Evolutionary conservation across 768 basidiomycete species (phyloP), one percentile per base, ranked within the genome.

Genomic region (Podaxis sp.): DNA sequence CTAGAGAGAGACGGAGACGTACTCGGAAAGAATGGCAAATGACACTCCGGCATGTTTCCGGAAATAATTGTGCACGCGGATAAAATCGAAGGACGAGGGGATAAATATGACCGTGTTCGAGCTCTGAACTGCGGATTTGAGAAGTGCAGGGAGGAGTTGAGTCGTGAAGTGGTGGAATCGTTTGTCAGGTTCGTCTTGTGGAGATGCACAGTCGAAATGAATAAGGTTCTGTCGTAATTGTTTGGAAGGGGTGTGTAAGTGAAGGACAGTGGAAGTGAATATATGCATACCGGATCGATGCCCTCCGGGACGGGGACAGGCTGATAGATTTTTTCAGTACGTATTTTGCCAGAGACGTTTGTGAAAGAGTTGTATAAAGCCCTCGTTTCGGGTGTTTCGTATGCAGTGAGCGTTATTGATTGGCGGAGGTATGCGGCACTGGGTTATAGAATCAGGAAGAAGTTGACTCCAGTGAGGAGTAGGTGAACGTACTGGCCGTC

Each of bases 11-110:
- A 52, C 49, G 19, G 6, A 69, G 59, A 30, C 86, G 67, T 71
- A 97, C 93, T 99, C 97, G 2, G 95, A 97, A 54, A 99, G 85
- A 28, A 96, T 86, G 3, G 90, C 77, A 71, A 91, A 96, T 1
- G 87, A 84, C 38, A 92, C 80, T 15, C 86, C 84, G 11, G 82
- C 78, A 63, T 83, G 77, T 73, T 92, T 93, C 59, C 87, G 84
- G 77, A 98, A 87, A 75, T 93, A 81, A 64, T 95, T 95, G 63
- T 92, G 90, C 8, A 99, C 81, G 22, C 95, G 86, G 62, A 98
- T 92, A 72, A 96, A 99, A 76, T 99, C 97, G 72, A 96, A 96
- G 57, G 96, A 98, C 0, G 94, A 96, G 0, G 97, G 95, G 17
- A 99, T 79, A 72, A 98, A 92, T 66, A 99, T 82, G 56, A 89